Evolutionary conservation across 2,329 filamentous ascomycete genomes (phyloP), one percentile per base, ranked within the genome.

Genomic region (Akanthomyces lecanii): DNA sequence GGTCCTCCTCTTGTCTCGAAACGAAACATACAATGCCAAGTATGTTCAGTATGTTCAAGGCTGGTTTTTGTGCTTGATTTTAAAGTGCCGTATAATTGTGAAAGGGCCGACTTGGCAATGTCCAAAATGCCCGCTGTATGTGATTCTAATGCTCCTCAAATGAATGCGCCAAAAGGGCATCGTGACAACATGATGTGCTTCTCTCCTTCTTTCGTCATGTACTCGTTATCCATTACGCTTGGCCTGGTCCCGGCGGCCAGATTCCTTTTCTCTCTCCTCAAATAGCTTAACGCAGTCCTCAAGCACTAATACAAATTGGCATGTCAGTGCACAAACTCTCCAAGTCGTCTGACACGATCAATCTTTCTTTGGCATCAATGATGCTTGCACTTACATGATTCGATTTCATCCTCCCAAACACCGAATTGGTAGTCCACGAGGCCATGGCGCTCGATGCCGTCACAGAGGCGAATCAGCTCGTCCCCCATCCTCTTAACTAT

Each of bases 401-500:
- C 85, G 69, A 98, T 97, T 71, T 91, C 87, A 72, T 98, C 93
- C 76, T 98, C 95, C 85, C 92, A 96, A 30, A 98, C 91, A 10
- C 95, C 95, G 78, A 97, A 96, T 71, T 98, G 90, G 74, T 98
- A 99, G 77, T 99, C 95, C 12, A 99, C 92, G 54, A 99, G 79
- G n/a, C 95, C 95, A 72, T 96, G 89, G 68, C 89, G 88, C 75
- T 98, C 94, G 66, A 98, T 85, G 57, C 85, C 85, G 73, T 98
- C 92, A 73, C 93, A 96, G 57, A 97, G 81, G 57, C 87, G 84
- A 62, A 96, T 84, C 36, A 99, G 77, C 70, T 96, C 89, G 61
- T 89, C 88, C 14, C 91, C 92, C 84, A 98, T 88, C 68, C 87
- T 88, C 69, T 90, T 86, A 55, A 98, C 81, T 28, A 81, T 83